Evolutionary conservation across 148 eudicot species (phyloP), one percentile per base, ranked within the genome.

Genomic region (Rhododendron henanense): DNA sequence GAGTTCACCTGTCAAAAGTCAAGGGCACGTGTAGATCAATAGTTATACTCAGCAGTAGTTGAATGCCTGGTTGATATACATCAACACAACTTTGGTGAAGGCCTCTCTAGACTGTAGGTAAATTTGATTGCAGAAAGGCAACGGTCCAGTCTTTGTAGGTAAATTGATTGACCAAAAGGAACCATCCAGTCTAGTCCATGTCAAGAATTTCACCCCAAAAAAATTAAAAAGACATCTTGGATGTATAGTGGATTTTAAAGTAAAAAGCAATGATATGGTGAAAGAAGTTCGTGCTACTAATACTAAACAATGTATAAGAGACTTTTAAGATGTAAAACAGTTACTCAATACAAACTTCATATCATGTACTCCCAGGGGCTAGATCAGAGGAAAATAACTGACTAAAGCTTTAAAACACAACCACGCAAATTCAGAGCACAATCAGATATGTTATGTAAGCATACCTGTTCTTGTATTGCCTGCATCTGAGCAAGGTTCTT

Each of bases 381-480:
- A 69, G 37, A 18, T 35, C 61, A 71, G 51, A 1, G 28, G 61
- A 83, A 39, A 75, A 28, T 33, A 19, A 11, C 81, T 33, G 47
- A 81, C 18, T n/a, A 8, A 86, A 21, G 53, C 55, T 74, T 9
- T 33, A 63, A 59, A 69, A 37, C 73, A 35, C 19, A 19, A 31
- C 48, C n/a, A 37, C 44, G 39, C 48, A 53, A 73, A 28, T 53
- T 59, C 50, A 79, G 82, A 75, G 83, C 31, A 48, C 47, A 71
- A 39, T 75, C 80, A 85, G 65, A 85, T 50, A 31, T 15, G 63
- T 51, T 71, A 80, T 45, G 79, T 28, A 59, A 75, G 28, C 87
- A 85, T 84, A 96, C 99, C 98, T 96, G 97, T 86, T 95, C 99
- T 89, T 93, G 99, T 87, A 93, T 83, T 50, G 91, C 88, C 85